Evolutionary conservation across 495 filamentous ascomycete genomes (phyloP).

Genomic region (Aspergillus leporis): DNA sequence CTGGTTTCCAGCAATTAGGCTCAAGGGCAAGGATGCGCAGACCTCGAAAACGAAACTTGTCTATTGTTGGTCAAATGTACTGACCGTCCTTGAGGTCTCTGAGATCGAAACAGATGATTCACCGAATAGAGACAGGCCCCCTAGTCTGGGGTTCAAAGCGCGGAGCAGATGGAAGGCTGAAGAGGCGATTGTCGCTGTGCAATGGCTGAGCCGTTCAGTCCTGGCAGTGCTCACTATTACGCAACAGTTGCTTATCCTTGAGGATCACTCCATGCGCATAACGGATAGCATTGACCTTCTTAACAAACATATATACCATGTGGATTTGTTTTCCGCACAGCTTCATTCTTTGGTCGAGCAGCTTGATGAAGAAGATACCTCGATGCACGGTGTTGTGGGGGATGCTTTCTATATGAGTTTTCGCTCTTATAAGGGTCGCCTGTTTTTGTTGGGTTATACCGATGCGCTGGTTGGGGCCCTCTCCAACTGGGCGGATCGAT

Average conservation of each 20-base stretch:
- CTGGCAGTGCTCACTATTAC: slow-evolving; percentile 89
- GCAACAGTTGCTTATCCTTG: slow-evolving; percentile 86
- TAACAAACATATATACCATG: slow-evolving; percentile 88
- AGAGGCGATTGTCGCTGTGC: slow-evolving; percentile 93
- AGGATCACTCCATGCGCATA: slow-evolving; percentile 82
- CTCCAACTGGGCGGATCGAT: slow-evolving; percentile 97
- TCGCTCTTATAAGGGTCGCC: slow-evolving; percentile 87
- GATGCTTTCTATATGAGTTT: slow-evolving; percentile 99
- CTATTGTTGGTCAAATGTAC: slow-evolving; percentile 96
- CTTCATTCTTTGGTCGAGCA: slow-evolving; percentile 82
- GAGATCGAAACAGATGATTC: slow-evolving; percentile 65
- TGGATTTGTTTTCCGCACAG: slow-evolving; percentile 82
- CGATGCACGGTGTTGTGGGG: slow-evolving; percentile 93
- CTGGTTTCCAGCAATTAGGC: slow-evolving; percentile 94
- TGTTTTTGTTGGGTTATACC: slow-evolving; percentile 88
- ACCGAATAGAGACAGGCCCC: slow-evolving; percentile 64
- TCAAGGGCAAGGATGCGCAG: slow-evolving; percentile 69
- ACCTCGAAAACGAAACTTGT: slow-evolving; percentile 70
- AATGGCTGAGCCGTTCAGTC: slow-evolving; percentile 95
- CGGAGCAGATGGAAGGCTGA: slow-evolving; percentile 91
- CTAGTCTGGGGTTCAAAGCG: slow-evolving; percentile 74
- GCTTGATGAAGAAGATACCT: slow-evolving; percentile 80
- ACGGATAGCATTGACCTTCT: slow-evolving; percentile 94
- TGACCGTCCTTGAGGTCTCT: slow-evolving; percentile 87
- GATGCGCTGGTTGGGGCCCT: slow-evolving; percentile 85